These are phyloP conservation scores for Boletus vinaceobasis DNA, from an alignment of 768 basidiomycete species.

Conservation along the genomic window DNA sequence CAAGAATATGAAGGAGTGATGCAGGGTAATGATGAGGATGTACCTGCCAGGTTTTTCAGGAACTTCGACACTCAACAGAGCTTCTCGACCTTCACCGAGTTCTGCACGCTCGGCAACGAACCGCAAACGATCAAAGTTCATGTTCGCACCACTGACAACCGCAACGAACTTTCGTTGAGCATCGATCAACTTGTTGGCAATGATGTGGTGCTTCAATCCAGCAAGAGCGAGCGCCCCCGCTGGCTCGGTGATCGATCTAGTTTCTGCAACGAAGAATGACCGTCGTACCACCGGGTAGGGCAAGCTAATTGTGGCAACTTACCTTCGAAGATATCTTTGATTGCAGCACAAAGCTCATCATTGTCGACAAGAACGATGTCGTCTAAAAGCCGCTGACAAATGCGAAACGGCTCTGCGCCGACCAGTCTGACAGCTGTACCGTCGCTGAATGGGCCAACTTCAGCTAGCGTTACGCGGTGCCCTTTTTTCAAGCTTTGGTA, in stretches of 20 bases:
- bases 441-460: conserved; percentile 96
- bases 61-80: conserved; percentile 88
- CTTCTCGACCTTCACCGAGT: conserved; percentile 93
- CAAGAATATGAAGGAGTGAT: background rate
- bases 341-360: conserved; percentile 96
- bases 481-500: conserved; percentile 75
- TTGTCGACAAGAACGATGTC: conserved; percentile 83
- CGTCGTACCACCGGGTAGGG: background rate
- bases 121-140: conserved; percentile 96
- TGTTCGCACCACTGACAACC: conserved; percentile 94
- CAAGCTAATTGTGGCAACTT: conserved; percentile 7
- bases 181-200: conserved; percentile 75
- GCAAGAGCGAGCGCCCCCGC: conserved; percentile 92
- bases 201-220: conserved; percentile 84
- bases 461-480: conserved; percentile 74
- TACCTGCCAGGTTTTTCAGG: conserved; percentile 92
- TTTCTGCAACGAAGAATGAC: conserved; percentile 46
- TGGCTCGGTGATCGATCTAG: conserved; percentile 93
- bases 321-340: conserved; percentile 99
- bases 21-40: conserved; percentile 15
- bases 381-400: conserved; percentile 84
- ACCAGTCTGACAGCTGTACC: conserved; percentile 97
- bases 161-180: conserved; percentile 87
- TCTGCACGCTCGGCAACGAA: conserved; percentile 99
- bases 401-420: conserved; percentile 90